phyloP scores from a whole-genome alignment of 2,329 filamentous ascomycete genomes.

The Corniculantispora saksenae region DNA sequence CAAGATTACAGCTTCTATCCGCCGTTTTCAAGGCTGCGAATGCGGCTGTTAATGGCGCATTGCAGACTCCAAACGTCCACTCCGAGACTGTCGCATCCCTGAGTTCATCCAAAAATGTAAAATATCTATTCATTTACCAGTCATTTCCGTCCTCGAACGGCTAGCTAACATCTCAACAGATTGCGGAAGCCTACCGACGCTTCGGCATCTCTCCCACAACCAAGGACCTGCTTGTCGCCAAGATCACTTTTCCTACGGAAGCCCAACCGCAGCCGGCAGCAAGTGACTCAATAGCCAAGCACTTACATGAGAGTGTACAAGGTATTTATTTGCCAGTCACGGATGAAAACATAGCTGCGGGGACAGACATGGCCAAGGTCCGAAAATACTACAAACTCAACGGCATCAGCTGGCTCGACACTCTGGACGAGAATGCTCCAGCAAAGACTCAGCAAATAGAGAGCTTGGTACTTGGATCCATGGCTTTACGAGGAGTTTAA shows the following conservation, averaged over 20 bases:
- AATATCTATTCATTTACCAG: not conserved
- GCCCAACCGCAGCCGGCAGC: constrained; percentile 43
- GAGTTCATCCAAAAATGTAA: constrained; percentile 79
- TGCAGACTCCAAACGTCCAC: constrained; percentile 84
- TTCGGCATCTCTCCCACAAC: constrained; percentile 78
- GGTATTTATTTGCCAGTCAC: constrained; percentile 61
- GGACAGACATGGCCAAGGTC: constrained; percentile 68
- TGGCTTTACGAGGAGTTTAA: constrained; percentile 59
- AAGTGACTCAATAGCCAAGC: constrained; percentile 53
- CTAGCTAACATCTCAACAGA: constrained; percentile 54
- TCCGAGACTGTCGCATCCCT: constrained; percentile 83
- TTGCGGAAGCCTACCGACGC: constrained; percentile 85
- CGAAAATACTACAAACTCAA: constrained; percentile 87
- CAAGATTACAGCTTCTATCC: constrained; percentile 70
- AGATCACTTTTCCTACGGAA: constrained; percentile 61
- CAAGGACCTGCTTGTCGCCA: constrained; percentile 75
- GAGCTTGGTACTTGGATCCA: constrained; percentile 68
- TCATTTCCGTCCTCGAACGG: not conserved
- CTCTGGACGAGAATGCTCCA: constrained; percentile 38
- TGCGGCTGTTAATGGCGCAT: constrained; percentile 57
- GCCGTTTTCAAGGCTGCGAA: constrained; percentile 78
- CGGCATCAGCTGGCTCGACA: constrained; percentile 52
- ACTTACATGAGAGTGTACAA: constrained; percentile 63
- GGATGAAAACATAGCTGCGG: constrained; percentile 60
- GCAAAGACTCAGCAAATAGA: constrained; percentile 61